These are phyloP conservation scores for Pichia sp. DNA, from an alignment of 1,139 yeast species.

Conservation along the genomic window DNA sequence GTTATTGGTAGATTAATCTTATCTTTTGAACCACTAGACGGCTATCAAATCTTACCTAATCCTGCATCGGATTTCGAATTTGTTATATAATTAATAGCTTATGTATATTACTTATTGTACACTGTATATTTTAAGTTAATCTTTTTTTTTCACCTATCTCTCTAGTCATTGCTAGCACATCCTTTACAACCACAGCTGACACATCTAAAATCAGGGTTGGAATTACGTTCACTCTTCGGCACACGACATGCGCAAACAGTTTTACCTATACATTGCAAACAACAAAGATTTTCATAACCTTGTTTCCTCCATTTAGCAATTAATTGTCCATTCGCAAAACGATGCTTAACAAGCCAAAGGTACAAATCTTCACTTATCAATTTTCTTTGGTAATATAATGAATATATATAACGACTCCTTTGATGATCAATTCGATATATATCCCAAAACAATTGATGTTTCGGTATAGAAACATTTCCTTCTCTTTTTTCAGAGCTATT, in stretches of 20 bases:
- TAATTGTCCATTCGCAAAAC: slow-evolving; percentile 59
- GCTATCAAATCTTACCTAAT: slow-evolving; percentile 61
- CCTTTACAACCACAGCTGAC: slow-evolving; percentile 87
- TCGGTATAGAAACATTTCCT: slow-evolving; percentile 28
- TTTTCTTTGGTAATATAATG: slow-evolving; percentile 61
- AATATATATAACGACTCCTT: slow-evolving; percentile 68
- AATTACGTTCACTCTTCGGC: slow-evolving; percentile 81
- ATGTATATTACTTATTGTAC: neutral
- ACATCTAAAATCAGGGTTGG: slow-evolving; percentile 46
- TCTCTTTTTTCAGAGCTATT: slow-evolving; percentile 32
- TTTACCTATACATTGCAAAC: slow-evolving; percentile 72
- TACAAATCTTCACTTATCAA: slow-evolving; percentile 64
- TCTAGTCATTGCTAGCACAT: slow-evolving; percentile 74
- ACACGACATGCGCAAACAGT: slow-evolving; percentile 81
- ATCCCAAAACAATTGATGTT: slow-evolving; percentile 63
- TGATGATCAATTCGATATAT: slow-evolving; percentile 49
- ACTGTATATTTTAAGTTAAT: neutral
- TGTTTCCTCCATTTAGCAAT: slow-evolving; percentile 90
- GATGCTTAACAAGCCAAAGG: slow-evolving; percentile 65
- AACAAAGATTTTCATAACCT: slow-evolving; percentile 84
- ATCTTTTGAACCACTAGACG: slow-evolving; percentile 79
- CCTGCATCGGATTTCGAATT: slow-evolving; percentile 9
- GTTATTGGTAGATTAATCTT: slow-evolving; percentile 80
- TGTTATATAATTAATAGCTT: slow-evolving; percentile 6
- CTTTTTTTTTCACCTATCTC: neutral